Evolutionary conservation across 2,329 filamentous ascomycete genomes (phyloP).

Genomic region (Neonectria magnoliae): DNA sequence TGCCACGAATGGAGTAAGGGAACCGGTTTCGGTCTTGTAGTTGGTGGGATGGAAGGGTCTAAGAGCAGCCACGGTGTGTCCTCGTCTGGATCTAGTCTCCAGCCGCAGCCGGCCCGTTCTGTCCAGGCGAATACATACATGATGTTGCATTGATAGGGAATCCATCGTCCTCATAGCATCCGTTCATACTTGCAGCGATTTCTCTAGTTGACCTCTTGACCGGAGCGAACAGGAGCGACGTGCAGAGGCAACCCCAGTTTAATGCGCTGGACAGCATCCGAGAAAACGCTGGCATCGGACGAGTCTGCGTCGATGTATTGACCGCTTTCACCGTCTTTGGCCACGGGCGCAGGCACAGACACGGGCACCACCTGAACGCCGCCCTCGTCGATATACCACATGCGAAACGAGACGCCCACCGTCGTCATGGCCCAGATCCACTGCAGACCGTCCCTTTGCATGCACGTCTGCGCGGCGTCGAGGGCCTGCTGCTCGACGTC

Average conservation of each 20-base stretch:
- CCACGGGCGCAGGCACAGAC: neutral
- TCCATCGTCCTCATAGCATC: no score
- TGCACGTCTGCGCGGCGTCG: constrained; percentile 12
- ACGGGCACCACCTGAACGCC: neutral
- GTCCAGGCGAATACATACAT: neutral
- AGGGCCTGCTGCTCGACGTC: constrained; percentile 10
- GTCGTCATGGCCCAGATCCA: constrained; percentile 22
- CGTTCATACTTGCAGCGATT: neutral
- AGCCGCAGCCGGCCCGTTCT: neutral
- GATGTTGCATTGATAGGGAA: neutral
- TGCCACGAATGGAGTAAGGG: neutral
- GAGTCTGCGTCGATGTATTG: constrained; percentile 24
- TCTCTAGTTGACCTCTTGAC: neutral
- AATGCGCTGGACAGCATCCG: constrained; percentile 7
- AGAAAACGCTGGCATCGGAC: constrained; percentile 15
- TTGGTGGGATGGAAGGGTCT: neutral
- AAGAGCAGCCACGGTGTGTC: neutral
- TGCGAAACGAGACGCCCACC: constrained; percentile 7
- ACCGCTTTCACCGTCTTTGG: neutral
- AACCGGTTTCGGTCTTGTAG: neutral
- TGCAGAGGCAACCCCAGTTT: constrained; percentile 3
- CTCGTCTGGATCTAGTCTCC: neutral
- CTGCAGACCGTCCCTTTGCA: constrained; percentile 1
- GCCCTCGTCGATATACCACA: constrained; percentile 11
- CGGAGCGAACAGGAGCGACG: neutral